These are phyloP conservation scores for Ottelia alismoides DNA, from an alignment of 106 monocot genomes.

Conservation along the genomic window DNA sequence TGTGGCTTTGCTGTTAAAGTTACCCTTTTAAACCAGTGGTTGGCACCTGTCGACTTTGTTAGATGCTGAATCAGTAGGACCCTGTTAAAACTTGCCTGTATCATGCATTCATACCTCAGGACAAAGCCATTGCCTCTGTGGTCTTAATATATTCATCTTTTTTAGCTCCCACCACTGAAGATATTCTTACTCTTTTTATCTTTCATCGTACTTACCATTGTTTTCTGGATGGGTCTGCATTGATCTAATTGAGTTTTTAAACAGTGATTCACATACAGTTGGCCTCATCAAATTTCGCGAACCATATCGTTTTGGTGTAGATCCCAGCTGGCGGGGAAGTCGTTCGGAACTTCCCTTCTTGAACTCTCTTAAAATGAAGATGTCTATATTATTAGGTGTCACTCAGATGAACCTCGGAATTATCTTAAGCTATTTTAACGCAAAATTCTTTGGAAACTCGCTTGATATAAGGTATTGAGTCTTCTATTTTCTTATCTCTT, in stretches of 20 bases:
- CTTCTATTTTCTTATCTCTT: neutral
- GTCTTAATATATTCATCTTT: no score
- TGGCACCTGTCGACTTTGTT: no score
- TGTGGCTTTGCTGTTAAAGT: no score
- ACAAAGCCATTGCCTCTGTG: no score
- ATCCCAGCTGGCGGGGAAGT: slow-evolving; percentile 97
- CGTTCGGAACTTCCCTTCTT: slow-evolving; percentile 94
- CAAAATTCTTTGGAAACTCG: slow-evolving; percentile 63
- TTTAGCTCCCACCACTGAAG: no score
- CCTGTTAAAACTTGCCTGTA: no score
- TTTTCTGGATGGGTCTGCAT: no score
- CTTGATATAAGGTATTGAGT: slow-evolving; percentile 67
- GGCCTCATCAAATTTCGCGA: slow-evolving; percentile 78
- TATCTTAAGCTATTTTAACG: slow-evolving; percentile 92
- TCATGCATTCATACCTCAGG: no score
- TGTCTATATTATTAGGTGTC: slow-evolving; percentile 90
- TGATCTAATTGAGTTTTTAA: slow-evolving; percentile 24
- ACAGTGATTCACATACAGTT: slow-evolving; percentile 68
- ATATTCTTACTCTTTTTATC: no score
- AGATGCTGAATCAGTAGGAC: no score
- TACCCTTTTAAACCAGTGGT: no score
- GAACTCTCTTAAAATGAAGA: slow-evolving; percentile 99
- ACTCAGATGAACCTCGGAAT: slow-evolving; percentile 95
- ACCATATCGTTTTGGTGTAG: slow-evolving; percentile 95
- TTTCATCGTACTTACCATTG: no score